Evolutionary conservation across 106 monocot species (phyloP).

Genomic region (Dioscorea zingiberensis): DNA sequence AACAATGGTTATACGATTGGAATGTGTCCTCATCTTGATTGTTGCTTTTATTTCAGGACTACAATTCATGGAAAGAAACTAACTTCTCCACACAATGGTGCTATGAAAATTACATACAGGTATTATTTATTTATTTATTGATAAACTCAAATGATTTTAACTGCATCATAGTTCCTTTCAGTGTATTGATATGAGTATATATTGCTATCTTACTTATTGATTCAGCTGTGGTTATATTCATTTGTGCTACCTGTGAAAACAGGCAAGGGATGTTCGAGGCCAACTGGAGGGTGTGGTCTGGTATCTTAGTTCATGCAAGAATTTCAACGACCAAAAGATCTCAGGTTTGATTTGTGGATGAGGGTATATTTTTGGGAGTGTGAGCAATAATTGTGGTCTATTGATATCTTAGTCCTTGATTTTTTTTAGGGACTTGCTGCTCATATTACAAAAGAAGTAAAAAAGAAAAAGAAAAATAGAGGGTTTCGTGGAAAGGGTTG

Average conservation of each 20-base stretch:
- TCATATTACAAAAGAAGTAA: too few species aligned
- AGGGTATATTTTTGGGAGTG: too few species aligned
- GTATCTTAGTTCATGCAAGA: too few species aligned
- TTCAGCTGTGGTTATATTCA: not conserved
- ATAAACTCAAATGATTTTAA: not conserved
- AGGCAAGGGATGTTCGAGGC: constrained; percentile 78
- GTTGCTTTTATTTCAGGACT: constrained; percentile 52
- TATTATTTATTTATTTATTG: constrained; percentile 17
- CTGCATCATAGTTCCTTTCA: not conserved
- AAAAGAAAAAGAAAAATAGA: too few species aligned
- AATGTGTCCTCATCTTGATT: not conserved
- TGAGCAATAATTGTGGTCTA: too few species aligned
- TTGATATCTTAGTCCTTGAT: too few species aligned
- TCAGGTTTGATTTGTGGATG: too few species aligned
- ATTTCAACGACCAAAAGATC: too few species aligned
- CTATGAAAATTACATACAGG: constrained; percentile 99
- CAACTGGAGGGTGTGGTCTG: constrained; percentile 86
- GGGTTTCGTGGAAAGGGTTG: constrained; percentile 93
- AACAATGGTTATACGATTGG: not conserved
- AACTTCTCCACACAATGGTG: constrained; percentile 96
- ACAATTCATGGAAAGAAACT: constrained; percentile 92
- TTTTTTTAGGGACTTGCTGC: too few species aligned
- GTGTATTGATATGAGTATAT: too few species aligned
- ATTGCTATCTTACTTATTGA: too few species aligned
- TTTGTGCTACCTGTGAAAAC: constrained; percentile 26